phyloP scores from a whole-genome alignment of 768 basidiomycete species.

The Boletus eberwhitei region DNA sequence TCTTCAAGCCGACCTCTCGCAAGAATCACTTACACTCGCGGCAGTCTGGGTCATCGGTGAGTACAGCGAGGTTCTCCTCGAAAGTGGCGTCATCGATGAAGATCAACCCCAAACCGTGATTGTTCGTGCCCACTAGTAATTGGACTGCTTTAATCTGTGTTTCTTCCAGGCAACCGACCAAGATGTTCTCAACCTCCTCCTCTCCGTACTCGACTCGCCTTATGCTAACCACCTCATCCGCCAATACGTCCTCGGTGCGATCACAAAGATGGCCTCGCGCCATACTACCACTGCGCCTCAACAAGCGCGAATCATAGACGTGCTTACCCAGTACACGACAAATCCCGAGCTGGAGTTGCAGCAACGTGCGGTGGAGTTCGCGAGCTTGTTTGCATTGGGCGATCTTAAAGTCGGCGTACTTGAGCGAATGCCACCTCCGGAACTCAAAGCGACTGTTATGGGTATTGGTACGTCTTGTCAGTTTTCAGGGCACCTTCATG shows the following conservation, averaged over 20 bases:
- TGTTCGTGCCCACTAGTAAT: background rate
- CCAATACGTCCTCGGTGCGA: slow-evolving; percentile 86
- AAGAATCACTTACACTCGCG: slow-evolving; percentile 90
- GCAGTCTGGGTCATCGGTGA: slow-evolving; percentile 97
- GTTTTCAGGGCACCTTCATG: background rate
- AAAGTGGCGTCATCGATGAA: slow-evolving; percentile 78
- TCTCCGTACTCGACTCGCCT: slow-evolving; percentile 87
- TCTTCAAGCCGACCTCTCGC: slow-evolving; percentile 87
- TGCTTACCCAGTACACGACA: slow-evolving; percentile 79
- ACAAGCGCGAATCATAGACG: slow-evolving; percentile 73
- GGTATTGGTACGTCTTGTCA: slow-evolving; percentile 64
- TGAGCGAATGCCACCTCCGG: slow-evolving; percentile 99
- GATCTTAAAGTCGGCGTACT: slow-evolving; percentile 81
- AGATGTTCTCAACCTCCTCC: slow-evolving; percentile 81
- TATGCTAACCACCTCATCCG: slow-evolving; percentile 89
- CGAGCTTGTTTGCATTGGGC: slow-evolving; percentile 73
- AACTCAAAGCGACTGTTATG: slow-evolving; percentile 95
- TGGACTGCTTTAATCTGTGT: background rate
- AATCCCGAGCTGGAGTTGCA: slow-evolving; percentile 94
- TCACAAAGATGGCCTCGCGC: slow-evolving; percentile 89
- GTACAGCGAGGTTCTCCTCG: slow-evolving; percentile 86
- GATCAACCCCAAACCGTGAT: slow-evolving; percentile 69
- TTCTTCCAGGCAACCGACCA: slow-evolving; percentile 63
- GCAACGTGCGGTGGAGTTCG: slow-evolving; percentile 94
- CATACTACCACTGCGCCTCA: slow-evolving; percentile 61